A percentile compares a stretch with the other conserved stretches of the same genome.
These are phyloP conservation scores for Picochlorum sp. DNA, from an alignment of 139 green algal species.

Conservation along the genomic window DNA sequence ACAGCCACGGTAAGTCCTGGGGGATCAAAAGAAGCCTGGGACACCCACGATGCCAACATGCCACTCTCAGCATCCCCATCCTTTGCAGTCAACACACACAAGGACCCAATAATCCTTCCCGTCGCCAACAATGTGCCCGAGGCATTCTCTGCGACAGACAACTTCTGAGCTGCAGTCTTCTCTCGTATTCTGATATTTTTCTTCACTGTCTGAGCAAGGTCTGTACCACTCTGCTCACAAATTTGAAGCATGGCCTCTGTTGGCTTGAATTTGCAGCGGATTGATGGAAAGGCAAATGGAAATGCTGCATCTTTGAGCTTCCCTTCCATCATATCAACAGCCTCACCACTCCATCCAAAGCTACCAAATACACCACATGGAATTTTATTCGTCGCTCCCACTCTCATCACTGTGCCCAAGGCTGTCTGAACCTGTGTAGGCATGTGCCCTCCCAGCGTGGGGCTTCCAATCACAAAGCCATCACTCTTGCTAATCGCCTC, in stretches of 20 bases:
- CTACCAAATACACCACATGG: constrained; percentile 92
- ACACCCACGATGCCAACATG: constrained; percentile 92
- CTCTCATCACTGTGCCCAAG: constrained; percentile 72
- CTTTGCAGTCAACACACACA: constrained; percentile 77
- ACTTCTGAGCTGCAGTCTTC: constrained; percentile 10
- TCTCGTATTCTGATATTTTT: constrained; percentile 31
- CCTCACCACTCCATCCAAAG: constrained; percentile 94
- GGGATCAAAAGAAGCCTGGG: constrained; percentile 79
- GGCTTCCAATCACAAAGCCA: constrained; percentile 87
- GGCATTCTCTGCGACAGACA: constrained; percentile 28
- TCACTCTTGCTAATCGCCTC: constrained; percentile 39
- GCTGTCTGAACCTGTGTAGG: constrained; percentile 74
- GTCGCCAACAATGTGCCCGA: constrained; percentile 60
- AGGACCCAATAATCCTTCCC: constrained; percentile 79
- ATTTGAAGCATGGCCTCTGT: constrained; percentile 60
- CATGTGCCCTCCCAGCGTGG: constrained; percentile 93
- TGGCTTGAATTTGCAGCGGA: constrained; percentile 92
- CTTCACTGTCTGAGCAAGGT: constrained; percentile 72
- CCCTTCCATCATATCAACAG: constrained; percentile 72
- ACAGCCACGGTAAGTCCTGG: constrained; percentile 85
- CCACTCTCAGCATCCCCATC: constrained; percentile 68
- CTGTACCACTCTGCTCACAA: constrained; percentile 82
- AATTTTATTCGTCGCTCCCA: constrained; percentile 35
- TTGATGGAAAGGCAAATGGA: constrained; percentile 74
- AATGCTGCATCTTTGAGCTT: constrained; percentile 78